phyloP scores from a whole-genome alignment of 495 filamentous ascomycete species.

The Halenospora varia region DNA sequence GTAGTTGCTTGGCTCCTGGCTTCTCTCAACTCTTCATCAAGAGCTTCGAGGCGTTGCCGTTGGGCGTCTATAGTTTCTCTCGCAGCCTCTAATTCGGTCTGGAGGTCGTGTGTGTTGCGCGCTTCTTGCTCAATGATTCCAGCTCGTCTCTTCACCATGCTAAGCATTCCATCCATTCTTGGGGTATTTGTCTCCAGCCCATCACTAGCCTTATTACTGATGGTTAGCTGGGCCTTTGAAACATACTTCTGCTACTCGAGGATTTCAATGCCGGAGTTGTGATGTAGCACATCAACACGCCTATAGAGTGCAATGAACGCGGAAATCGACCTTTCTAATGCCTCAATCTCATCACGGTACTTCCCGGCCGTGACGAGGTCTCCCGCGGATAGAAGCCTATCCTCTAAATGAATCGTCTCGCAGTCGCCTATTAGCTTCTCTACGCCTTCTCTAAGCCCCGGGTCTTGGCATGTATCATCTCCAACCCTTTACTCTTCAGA shows the following conservation, averaged over 20 bases:
- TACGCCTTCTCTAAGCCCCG: slow-evolving; percentile 14
- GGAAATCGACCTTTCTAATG: slow-evolving; percentile 15
- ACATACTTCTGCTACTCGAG: slow-evolving; percentile 19
- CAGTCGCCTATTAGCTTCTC: slow-evolving; percentile 13
- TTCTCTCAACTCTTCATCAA: too few species aligned
- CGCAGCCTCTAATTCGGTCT: too few species aligned
- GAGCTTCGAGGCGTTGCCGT: too few species aligned
- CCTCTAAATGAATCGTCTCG: slow-evolving; percentile 16
- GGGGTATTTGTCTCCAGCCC: too few species aligned
- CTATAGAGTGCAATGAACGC: slow-evolving; percentile 19
- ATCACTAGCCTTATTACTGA: too few species aligned
- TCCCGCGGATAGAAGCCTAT: slow-evolving; percentile 17
- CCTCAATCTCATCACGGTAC: slow-evolving; percentile 15
- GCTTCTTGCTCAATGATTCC: too few species aligned
- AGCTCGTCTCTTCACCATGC: too few species aligned
- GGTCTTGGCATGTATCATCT: slow-evolving; percentile 18
- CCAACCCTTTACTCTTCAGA: slow-evolving; percentile 12
- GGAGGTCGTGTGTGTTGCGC: too few species aligned
- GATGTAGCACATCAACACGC: slow-evolving; percentile 6
- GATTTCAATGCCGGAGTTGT: slow-evolving; percentile 12
- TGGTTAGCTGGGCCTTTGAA: too few species aligned
- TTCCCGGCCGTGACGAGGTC: slow-evolving; percentile 1
- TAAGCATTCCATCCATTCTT: too few species aligned
- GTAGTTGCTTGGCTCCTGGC: too few species aligned
- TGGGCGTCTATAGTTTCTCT: too few species aligned